Conservation (phyloP, 2,329 filamentous ascomycete genomes). For the Ophiostoma himal-ulmi region DNA sequence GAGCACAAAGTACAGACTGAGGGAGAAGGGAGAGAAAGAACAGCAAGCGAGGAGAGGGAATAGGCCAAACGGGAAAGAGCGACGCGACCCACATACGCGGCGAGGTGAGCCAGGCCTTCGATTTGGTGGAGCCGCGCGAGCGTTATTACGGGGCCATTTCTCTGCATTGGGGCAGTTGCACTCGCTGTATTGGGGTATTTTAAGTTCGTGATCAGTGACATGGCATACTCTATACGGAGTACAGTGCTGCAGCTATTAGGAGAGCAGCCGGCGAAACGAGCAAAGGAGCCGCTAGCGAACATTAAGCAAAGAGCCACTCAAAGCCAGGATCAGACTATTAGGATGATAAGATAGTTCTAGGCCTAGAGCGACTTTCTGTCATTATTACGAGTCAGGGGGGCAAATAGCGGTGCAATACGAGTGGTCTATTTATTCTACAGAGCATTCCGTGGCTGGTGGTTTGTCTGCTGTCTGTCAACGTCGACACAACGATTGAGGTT, state of each 20-base stretch:
- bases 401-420: conserved; percentile 1
- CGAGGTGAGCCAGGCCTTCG: conserved; percentile 16
- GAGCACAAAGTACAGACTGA: background rate
- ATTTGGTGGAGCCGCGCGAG: conserved; percentile 14
- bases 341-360: background rate
- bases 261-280: background rate
- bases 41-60: conserved; percentile 5
- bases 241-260: conserved; percentile 10
- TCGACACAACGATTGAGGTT: background rate
- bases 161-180: background rate
- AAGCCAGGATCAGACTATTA: conserved; percentile 1
- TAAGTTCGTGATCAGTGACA: conserved; percentile 1
- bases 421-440: background rate
- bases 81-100: conserved; percentile 15
- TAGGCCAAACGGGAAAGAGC: background rate
- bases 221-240: background rate
- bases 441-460: no score
- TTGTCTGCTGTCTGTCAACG: background rate
- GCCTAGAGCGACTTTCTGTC: conserved; percentile 17
- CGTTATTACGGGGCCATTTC: conserved; percentile 11
- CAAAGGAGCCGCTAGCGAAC: conserved; percentile 20
- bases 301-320: background rate
- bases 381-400: conserved; percentile 13
- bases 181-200: background rate
- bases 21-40: conserved; percentile 6